Evolutionary conservation across 2,329 filamentous ascomycete species (phyloP).

Genomic region (Aspergillus sp.): DNA sequence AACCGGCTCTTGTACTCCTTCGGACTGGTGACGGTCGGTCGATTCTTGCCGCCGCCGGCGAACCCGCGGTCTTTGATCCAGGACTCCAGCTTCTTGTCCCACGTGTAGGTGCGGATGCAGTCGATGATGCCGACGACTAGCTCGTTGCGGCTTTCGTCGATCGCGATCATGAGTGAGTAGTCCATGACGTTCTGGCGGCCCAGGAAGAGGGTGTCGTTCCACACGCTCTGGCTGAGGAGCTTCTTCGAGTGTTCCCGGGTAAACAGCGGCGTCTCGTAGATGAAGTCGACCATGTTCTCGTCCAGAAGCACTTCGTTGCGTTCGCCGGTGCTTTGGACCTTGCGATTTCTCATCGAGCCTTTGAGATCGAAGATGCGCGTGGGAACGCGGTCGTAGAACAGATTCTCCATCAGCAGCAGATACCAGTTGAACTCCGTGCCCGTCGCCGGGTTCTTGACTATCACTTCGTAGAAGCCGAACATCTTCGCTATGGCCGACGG

Average conservation of each 20-base stretch:
- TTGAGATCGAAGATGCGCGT: conserved; percentile 93
- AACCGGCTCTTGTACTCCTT: conserved; percentile 97
- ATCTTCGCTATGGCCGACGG: conserved; percentile 98
- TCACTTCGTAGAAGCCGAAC: conserved; percentile 95
- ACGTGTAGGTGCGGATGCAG: conserved; percentile 96
- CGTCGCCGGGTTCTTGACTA: conserved; percentile 88
- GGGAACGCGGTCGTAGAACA: conserved; percentile 90
- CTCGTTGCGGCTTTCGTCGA: conserved; percentile 81
- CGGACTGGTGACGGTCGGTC: conserved; percentile 91
- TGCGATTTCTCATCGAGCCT: conserved; percentile 96
- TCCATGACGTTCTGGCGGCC: conserved; percentile 98
- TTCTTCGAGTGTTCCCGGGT: conserved; percentile 94
- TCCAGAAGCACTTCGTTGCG: conserved; percentile 93
- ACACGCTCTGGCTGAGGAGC: conserved; percentile 79
- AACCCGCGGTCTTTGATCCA: conserved; percentile 98
- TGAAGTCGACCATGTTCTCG: conserved; percentile 98
- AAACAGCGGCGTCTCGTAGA: conserved; percentile 93
- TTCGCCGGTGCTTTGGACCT: conserved; percentile 90
- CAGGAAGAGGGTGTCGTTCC: conserved; percentile 95
- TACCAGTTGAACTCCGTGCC: conserved; percentile 92
- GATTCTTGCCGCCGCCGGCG: conserved; percentile 65
- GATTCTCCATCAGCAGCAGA: conserved; percentile 89
- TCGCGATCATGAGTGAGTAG: conserved; percentile 96
- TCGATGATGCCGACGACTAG: conserved; percentile 97
- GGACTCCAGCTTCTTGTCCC: conserved; percentile 99